phyloP scores from a whole-genome alignment of 352 stramenopile genomes.

The Globisporangium yorkense region DNA sequence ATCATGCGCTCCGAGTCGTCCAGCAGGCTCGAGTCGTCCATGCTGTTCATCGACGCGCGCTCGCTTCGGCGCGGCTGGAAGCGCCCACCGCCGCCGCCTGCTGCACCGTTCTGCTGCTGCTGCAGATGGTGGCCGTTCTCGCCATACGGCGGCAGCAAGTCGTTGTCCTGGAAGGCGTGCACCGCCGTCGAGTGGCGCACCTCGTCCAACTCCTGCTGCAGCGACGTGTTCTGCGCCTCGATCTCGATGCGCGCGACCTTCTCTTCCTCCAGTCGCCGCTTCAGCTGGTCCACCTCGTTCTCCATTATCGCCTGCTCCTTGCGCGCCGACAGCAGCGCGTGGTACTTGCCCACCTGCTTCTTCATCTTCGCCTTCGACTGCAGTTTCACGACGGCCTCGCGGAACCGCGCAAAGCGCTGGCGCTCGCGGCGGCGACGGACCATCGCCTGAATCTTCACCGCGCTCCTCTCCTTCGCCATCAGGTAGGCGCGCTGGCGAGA shows the following conservation, averaged over 20 bases:
- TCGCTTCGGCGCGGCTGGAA: slow-evolving; percentile 3
- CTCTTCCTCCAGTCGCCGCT: slow-evolving; percentile 72
- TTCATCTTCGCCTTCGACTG: slow-evolving; percentile 71
- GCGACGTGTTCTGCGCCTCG: slow-evolving; percentile 63
- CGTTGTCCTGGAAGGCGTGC: slow-evolving; percentile 38
- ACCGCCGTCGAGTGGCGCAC: slow-evolving; percentile 41
- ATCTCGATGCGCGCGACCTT: slow-evolving; percentile 66
- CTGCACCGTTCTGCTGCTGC: neutral
- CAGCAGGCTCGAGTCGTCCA: slow-evolving; percentile 58
- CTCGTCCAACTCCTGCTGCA: slow-evolving; percentile 63
- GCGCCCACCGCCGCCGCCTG: neutral
- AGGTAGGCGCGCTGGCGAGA: slow-evolving; percentile 49
- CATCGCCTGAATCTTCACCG: slow-evolving; percentile 49
- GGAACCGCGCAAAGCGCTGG: slow-evolving; percentile 50
- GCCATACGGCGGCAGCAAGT: slow-evolving; percentile 22
- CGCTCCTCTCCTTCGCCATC: slow-evolving; percentile 50
- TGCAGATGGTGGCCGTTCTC: slow-evolving; percentile 9
- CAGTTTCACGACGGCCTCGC: slow-evolving; percentile 62
- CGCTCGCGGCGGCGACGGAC: slow-evolving; percentile 43
- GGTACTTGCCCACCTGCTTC: slow-evolving; percentile 71
- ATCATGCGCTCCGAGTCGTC: slow-evolving; percentile 85
- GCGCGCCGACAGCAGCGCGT: slow-evolving; percentile 44
- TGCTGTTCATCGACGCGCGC: slow-evolving; percentile 29
- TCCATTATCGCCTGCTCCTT: slow-evolving; percentile 74
- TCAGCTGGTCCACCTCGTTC: slow-evolving; percentile 65